These are phyloP conservation scores for Cercospora berteroae DNA, from an alignment of 2,329 filamentous ascomycete genomes.

Conservation along the genomic window DNA sequence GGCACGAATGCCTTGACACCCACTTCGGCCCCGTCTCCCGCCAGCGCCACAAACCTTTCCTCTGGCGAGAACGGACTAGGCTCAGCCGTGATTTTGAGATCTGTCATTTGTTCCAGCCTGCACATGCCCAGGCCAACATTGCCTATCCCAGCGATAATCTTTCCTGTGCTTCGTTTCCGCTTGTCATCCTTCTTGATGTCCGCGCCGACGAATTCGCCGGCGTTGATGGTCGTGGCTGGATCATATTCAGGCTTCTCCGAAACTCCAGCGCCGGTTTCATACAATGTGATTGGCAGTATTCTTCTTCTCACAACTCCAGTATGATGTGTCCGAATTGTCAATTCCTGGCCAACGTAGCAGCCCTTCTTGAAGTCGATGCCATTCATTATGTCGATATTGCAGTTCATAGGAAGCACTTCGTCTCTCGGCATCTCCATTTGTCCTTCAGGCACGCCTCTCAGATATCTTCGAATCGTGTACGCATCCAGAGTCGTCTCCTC, in stretches of 20 bases:
- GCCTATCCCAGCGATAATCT: conserved; percentile 74
- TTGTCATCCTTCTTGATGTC: conserved; percentile 56
- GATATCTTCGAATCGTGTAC: conserved; percentile 75
- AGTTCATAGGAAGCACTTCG: conserved; percentile 77
- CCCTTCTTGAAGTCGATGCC: conserved; percentile 93
- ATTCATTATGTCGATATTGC: conserved; percentile 80
- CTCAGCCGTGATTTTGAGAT: conserved; percentile 68
- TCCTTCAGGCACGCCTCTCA: conserved; percentile 81
- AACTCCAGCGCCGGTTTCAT: conserved; percentile 49
- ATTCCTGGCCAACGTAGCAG: conserved; percentile 94
- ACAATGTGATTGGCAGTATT: conserved; percentile 76
- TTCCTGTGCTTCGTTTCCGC: conserved; percentile 69
- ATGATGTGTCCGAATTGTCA: conserved; percentile 93
- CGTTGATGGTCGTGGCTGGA: conserved; percentile 25
- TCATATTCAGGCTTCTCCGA: conserved; percentile 51
- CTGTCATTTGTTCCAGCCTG: conserved; percentile 86
- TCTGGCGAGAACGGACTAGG: conserved; percentile 58
- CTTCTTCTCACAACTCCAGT: conserved; percentile 90
- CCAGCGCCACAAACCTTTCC: conserved; percentile 49
- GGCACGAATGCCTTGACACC: conserved; percentile 68
- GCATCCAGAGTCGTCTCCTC: conserved; percentile 43
- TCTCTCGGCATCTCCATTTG: conserved; percentile 72
- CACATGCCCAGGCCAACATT: conserved; percentile 87
- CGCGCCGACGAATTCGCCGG: conserved; percentile 26
- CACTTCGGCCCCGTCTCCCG: conserved; percentile 28